Percentiles rank a stretch among this genome's conserved stretches.
Conservation (phyloP, 352 stramenopile species). For the Pythium chondricola region DNA sequence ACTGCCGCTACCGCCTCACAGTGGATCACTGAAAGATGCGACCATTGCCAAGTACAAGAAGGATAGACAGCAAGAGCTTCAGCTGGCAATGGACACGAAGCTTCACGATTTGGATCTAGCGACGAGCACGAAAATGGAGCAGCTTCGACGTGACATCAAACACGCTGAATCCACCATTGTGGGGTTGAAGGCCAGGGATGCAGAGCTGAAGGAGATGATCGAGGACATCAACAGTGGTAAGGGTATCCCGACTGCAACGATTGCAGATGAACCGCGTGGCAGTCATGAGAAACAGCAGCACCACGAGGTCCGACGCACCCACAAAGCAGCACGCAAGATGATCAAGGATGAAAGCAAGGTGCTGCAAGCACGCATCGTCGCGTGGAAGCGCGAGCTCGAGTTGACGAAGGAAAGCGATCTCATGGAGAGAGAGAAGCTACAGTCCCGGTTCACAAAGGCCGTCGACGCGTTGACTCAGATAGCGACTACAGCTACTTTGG, state of each 20-base stretch:
- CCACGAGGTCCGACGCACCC: conserved; percentile 31
- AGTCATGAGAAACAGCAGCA: conserved; percentile 13
- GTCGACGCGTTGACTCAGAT: conserved; percentile 6
- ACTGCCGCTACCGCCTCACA: conserved; percentile 12
- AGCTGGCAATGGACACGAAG: conserved; percentile 23
- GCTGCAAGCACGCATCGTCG: conserved; percentile 20
- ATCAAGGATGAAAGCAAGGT: conserved; percentile 43
- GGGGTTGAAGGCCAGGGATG: conserved; percentile 24
- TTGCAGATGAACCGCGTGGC: not conserved
- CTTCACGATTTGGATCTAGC: conserved; percentile 1
- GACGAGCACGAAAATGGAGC: conserved; percentile 10
- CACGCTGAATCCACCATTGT: conserved; percentile 8
- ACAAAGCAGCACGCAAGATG: conserved; percentile 35
- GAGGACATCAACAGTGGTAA: conserved; percentile 61
- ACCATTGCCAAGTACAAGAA: conserved; percentile 31
- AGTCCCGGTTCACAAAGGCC: conserved; percentile 8
- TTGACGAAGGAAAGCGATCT: conserved; percentile 22
- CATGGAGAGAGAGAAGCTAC: conserved; percentile 9
- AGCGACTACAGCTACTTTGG: conserved; percentile 9
- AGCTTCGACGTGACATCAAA: conserved; percentile 12
- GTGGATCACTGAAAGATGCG: conserved; percentile 16
- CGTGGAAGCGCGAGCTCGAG: conserved; percentile 27
- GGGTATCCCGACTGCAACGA: not conserved
- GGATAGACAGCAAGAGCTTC: conserved; percentile 19
- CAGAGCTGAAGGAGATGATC: conserved; percentile 32